A percentile compares a stretch with the other conserved stretches of the same genome.
These are phyloP conservation scores for maize (Zea mays) DNA, from an alignment of 176 grass and related monocot species.

Conservation along the genomic window DNA sequence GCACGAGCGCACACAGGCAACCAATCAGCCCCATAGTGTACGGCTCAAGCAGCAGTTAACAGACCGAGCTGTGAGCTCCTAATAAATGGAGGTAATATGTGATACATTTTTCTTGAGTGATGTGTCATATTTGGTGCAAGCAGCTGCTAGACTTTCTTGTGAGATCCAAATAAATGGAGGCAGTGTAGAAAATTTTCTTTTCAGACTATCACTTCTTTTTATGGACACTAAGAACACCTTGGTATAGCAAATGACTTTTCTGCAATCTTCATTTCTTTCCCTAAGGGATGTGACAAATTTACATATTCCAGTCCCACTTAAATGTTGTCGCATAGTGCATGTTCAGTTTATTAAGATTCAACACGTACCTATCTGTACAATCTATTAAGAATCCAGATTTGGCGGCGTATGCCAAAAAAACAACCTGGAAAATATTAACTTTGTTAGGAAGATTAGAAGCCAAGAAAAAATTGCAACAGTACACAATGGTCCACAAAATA, in stretches of 20 bases:
- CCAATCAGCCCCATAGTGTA: no score
- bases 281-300: conserved; percentile 19
- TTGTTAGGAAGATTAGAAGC: neutral
- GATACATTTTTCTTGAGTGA: neutral
- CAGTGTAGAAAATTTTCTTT: neutral
- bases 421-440: neutral
- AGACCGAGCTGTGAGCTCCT: conserved; percentile 5
- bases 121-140: neutral
- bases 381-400: conserved; percentile 35
- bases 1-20: no score
- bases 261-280: conserved; percentile 3
- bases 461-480: neutral
- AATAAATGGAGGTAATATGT: conserved; percentile 9
- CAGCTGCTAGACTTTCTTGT: neutral
- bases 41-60: neutral
- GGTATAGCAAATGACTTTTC: conserved; percentile 10
- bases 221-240: neutral
- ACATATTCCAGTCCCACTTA: neutral
- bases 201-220: conserved; percentile 5
- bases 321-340: neutral
- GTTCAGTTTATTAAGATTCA: conserved; percentile 16
- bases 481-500: neutral
- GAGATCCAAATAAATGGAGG: conserved; percentile 24
- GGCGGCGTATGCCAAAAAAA: no score
- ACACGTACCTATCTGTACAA: neutral